These are phyloP conservation scores for Nemania abortiva DNA, from an alignment of 2,329 filamentous ascomycete genomes.

Conservation along the genomic window DNA sequence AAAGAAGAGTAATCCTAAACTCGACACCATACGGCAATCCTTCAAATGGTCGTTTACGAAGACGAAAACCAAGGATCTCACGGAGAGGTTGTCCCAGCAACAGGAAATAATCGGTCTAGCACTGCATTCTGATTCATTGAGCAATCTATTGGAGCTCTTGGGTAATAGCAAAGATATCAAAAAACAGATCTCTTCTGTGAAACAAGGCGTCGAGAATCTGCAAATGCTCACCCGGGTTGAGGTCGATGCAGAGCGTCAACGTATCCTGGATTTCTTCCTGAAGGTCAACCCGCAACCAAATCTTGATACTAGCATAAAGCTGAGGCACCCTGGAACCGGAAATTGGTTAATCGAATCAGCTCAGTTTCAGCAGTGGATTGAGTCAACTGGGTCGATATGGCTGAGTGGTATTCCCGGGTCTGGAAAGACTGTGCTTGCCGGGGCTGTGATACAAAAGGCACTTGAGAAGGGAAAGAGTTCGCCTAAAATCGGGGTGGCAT, in stretches of 20 bases:
- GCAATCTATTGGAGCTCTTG: constrained; percentile 33
- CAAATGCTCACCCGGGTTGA: constrained; percentile 41
- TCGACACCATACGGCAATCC: constrained; percentile 25
- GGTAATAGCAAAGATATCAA: constrained; percentile 19
- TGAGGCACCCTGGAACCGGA: constrained; percentile 45
- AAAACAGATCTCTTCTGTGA: constrained; percentile 5
- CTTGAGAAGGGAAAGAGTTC: constrained; percentile 26
- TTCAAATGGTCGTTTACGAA: constrained; percentile 46
- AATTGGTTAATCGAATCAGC: constrained; percentile 39
- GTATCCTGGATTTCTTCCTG: constrained; percentile 42
- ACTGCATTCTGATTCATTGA: constrained; percentile 40
- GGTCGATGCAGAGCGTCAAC: constrained; percentile 29
- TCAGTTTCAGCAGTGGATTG: constrained; percentile 43
- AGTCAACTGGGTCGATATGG: constrained; percentile 42
- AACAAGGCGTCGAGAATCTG: constrained; percentile 19
- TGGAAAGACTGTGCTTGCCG: constrained; percentile 49
- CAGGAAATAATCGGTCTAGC: constrained; percentile 43
- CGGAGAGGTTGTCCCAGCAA: constrained; percentile 41
- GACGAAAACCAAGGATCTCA: constrained; percentile 39
- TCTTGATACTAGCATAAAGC: constrained; percentile 39
- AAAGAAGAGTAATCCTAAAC: not conserved
- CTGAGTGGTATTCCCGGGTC: constrained; percentile 48
- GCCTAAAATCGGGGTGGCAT: constrained; percentile 36
- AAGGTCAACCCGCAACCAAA: constrained; percentile 44
- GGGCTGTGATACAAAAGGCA: constrained; percentile 42